Base-by-base conservation (phyloP, 768 basidiomycete genomes). In the Pleurotus platypus region DNA sequence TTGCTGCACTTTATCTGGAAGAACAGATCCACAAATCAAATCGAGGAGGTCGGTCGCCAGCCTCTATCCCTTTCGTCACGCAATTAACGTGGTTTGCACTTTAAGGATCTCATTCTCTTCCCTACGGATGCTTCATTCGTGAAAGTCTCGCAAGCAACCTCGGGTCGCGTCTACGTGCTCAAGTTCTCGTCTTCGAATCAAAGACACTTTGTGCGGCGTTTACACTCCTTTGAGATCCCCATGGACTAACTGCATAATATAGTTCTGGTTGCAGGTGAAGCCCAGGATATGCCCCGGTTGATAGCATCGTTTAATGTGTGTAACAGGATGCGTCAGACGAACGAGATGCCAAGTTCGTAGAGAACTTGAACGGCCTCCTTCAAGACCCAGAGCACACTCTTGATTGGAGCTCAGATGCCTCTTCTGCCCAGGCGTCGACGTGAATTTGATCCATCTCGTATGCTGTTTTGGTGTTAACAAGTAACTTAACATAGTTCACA, bases 161-260 rank as follows among this genome's bases (percentile, higher is more conserved):
- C 76, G 30, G 91, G 89, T 5, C 77, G 92, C 59, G 85, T 88
- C 4, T 92, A 90, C 63, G 90, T 95, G 60, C 86, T 96, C 69
- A 92, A 90, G 72, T 96, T 97, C 75, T 86, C 89, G 0, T 93
- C 90, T 18, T 95, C 93, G 12, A 82, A 92, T 67, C 90, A 92
- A 66, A 83, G 85, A 60, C 90, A 94, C 69, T 96, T 97, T 69
- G 94, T 95, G 66, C 70, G 85, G 77, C n/a, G 22, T 38, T 26
- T 55, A 13, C 35, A 60, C 61, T 48, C 12, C 13, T 50, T 3
- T 45, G n/a, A 16, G 27, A 20, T 40, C 40, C 9, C 16, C 20
- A 35, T 43, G 60, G 49, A 55, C 58, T 60, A 20, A 65, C 51
- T 40, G 46, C 39, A 11, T 57, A 55, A n/a, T 58, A 5, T 63